Evolutionary conservation across 1,284 basidiomycete species (phyloP).

Genomic region (Heterobasidion parviporum): DNA sequence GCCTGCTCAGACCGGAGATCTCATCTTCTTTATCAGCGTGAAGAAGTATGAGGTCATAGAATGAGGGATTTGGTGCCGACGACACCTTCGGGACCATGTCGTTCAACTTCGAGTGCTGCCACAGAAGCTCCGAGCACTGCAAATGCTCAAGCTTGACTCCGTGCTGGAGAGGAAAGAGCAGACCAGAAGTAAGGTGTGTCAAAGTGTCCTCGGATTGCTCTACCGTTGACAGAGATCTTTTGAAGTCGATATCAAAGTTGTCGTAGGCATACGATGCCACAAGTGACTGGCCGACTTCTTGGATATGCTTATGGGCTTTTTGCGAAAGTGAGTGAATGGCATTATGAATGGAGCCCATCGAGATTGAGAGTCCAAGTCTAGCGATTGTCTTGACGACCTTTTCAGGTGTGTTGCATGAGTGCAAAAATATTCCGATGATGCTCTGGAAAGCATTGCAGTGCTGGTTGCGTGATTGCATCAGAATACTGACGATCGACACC

Average conservation of each 20-base stretch:
- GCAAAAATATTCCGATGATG: background rate
- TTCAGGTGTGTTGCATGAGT: background rate
- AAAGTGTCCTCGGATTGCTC: background rate
- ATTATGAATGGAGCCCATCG: background rate
- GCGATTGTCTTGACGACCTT: background rate
- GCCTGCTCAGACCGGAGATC: too few relatives aligned
- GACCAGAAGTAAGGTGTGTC: background rate
- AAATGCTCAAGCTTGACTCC: too few relatives aligned
- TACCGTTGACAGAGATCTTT: background rate
- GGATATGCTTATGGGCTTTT: background rate
- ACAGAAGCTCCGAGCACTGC: too few relatives aligned
- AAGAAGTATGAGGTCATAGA: too few relatives aligned
- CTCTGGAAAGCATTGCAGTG: too few relatives aligned
- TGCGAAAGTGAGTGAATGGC: background rate
- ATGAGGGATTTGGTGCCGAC: too few relatives aligned
- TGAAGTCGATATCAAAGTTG: conserved; percentile 1
- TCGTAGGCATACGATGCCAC: background rate
- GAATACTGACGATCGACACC: too few relatives aligned
- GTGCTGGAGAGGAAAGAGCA: too few relatives aligned
- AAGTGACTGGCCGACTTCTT: background rate
- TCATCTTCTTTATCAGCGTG: too few relatives aligned
- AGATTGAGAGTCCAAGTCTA: background rate
- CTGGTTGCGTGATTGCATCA: too few relatives aligned
- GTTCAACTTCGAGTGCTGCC: too few relatives aligned
- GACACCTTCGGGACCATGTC: too few relatives aligned